Conservation (phyloP, 345 rosid genomes). For the Hibiscus trionum region DNA sequence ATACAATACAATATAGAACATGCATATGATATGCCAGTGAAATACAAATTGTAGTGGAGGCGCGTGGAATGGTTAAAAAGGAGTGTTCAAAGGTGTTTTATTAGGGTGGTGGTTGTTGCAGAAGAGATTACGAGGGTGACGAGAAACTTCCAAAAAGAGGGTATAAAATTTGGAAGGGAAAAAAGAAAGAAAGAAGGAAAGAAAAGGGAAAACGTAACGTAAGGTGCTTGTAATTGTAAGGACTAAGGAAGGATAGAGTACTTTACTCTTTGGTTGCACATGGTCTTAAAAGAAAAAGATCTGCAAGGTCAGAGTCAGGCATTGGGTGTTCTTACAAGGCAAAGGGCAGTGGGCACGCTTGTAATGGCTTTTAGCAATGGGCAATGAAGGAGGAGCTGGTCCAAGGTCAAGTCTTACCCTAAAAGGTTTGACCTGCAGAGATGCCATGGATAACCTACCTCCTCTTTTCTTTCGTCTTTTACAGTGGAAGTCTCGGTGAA, state of each 20-base stretch:
- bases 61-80: too few species aligned
- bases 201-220: constrained; percentile 30
- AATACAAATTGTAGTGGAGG: too few species aligned
- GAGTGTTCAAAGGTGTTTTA: background rate
- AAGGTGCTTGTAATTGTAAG: constrained; percentile 11
- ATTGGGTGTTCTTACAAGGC: constrained; percentile 15
- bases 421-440: constrained; percentile 51
- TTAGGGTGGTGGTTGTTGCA: background rate
- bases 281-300: constrained; percentile 20
- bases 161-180: constrained; percentile 4
- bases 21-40: too few species aligned
- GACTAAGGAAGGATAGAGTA: background rate
- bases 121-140: background rate
- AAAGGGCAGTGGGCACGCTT: constrained; percentile 24
- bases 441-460: background rate
- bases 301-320: constrained; percentile 5
- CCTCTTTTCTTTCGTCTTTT: constrained; percentile 8
- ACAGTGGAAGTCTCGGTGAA: background rate
- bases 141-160: constrained; percentile 42
- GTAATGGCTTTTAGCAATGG: constrained; percentile 3
- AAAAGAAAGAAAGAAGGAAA: constrained; percentile 5
- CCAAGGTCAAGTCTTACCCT: constrained; percentile 13
- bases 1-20: too few species aligned
- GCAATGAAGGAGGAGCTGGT: background rate
- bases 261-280: constrained; percentile 8